These are phyloP conservation scores for Claviceps sp. DNA, from an alignment of 2,329 filamentous ascomycete species.

Conservation along the genomic window DNA sequence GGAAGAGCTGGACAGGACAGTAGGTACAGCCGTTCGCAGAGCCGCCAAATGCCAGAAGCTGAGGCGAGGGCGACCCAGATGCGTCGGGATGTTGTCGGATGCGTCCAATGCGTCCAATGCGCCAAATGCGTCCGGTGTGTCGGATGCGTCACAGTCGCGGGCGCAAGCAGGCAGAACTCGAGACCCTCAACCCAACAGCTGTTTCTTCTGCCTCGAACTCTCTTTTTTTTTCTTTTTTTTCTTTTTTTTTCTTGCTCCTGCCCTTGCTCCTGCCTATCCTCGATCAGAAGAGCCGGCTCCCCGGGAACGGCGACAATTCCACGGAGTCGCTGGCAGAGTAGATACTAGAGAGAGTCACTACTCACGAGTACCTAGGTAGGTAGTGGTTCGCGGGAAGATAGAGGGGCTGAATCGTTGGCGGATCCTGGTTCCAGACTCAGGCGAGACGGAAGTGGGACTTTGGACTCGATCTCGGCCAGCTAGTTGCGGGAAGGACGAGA, in stretches of 20 bases:
- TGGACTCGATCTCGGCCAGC: not conserved
- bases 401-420: conserved; percentile 3
- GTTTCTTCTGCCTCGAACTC: not conserved
- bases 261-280: not conserved
- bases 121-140: not conserved
- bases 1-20: not conserved
- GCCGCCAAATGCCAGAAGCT: not conserved
- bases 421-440: conserved; percentile 2
- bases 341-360: not conserved
- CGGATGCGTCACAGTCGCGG: not conserved
- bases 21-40: not conserved
- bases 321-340: not conserved
- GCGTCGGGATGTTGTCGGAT: no score
- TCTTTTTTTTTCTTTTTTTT: not conserved
- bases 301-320: conserved; percentile 6
- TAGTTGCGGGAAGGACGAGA: not conserved
- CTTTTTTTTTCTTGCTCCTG: not conserved
- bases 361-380: no score
- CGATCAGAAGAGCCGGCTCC: not conserved
- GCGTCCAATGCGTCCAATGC: not conserved
- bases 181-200: not conserved
- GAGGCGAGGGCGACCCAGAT: no score
- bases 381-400: not conserved
- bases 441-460: conserved; percentile 5
- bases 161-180: not conserved